Conservation (phyloP, 1,284 basidiomycete genomes). For the Puccinia coronata region DNA sequence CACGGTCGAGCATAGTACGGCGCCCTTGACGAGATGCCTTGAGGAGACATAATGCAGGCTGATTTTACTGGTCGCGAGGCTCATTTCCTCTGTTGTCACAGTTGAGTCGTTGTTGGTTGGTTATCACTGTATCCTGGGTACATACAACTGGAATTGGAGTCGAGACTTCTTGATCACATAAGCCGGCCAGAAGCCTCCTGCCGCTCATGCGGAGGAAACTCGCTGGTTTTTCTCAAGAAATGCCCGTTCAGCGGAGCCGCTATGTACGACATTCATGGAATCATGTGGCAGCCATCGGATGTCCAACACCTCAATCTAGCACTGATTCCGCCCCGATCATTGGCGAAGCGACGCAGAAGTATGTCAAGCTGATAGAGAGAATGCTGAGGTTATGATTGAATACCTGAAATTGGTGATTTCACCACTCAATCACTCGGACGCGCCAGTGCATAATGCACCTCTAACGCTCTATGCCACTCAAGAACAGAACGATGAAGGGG, state of each 20-base stretch:
- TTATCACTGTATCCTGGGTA: no score
- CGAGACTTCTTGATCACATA: no score
- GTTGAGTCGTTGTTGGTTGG: neutral
- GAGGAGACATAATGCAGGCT: neutral
- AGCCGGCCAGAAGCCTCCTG: no score
- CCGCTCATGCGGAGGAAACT: no score
- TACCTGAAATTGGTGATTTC: conserved; percentile 64
- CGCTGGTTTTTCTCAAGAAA: no score
- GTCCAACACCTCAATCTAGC: conserved; percentile 85
- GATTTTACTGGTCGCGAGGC: neutral
- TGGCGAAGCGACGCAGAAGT: conserved; percentile 2
- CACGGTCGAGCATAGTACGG: neutral
- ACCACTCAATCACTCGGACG: conserved; percentile 76
- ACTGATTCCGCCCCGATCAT: conserved; percentile 66
- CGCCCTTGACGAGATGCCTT: neutral
- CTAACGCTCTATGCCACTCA: conserved; percentile 76
- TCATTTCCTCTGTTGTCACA: neutral
- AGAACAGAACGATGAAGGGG: conserved; percentile 68
- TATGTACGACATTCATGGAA: no score
- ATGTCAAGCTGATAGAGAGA: neutral
- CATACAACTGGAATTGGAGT: no score
- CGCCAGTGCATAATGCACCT: conserved; percentile 90
- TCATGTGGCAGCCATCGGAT: conserved; percentile 81
- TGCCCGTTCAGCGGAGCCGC: no score
- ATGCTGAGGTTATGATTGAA: conserved; percentile 40